A percentile compares a stretch with the other conserved stretches of the same genome.
These are phyloP conservation scores for Conringia planisiliqua DNA, from an alignment of 345 rosid genomes.

Conservation along the genomic window DNA sequence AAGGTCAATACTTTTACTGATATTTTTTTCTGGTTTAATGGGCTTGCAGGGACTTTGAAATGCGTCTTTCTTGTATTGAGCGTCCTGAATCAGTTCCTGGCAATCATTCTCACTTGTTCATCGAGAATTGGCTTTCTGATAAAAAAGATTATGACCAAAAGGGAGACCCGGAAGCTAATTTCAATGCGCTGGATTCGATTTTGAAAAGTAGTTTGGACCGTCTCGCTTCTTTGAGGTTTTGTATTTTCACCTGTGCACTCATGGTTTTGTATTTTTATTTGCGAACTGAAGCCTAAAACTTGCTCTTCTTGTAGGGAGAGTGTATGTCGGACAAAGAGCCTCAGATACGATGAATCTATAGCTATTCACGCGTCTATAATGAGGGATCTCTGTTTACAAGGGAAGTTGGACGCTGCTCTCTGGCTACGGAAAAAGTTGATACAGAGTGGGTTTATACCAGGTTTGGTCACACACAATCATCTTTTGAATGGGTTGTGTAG, in stretches of 20 bases:
- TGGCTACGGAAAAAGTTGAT: conserved; percentile 56
- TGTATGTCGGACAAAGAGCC: conserved; percentile 30
- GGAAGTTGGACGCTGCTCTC: conserved; percentile 66
- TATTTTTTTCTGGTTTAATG: conserved; percentile 3
- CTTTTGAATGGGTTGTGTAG: conserved; percentile 61
- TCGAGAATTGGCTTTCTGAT: conserved; percentile 37
- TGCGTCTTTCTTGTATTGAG: conserved; percentile 23
- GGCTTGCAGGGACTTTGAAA: conserved; percentile 30
- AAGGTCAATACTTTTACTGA: background rate
- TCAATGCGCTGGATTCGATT: conserved; percentile 53
- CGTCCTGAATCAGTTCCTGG: conserved; percentile 9
- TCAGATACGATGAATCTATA: conserved; percentile 28
- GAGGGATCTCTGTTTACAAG: conserved; percentile 53
- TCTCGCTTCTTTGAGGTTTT: conserved; percentile 56
- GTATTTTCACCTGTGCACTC: background rate
- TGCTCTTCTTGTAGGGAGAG: conserved; percentile 49
- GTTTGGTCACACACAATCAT: conserved; percentile 62
- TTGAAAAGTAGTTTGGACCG: conserved; percentile 67
- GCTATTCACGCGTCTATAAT: conserved; percentile 32
- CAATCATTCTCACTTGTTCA: conserved; percentile 16
- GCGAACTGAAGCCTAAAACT: background rate
- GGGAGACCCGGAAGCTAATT: conserved; percentile 44
- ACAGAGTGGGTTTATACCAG: conserved; percentile 48
- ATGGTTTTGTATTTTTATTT: background rate
- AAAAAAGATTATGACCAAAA: conserved; percentile 31